Evolutionary conservation across 208 protist species (phyloP), one percentile per base, ranked within the genome.

Genomic region (Trypanosoma cruzi): DNA sequence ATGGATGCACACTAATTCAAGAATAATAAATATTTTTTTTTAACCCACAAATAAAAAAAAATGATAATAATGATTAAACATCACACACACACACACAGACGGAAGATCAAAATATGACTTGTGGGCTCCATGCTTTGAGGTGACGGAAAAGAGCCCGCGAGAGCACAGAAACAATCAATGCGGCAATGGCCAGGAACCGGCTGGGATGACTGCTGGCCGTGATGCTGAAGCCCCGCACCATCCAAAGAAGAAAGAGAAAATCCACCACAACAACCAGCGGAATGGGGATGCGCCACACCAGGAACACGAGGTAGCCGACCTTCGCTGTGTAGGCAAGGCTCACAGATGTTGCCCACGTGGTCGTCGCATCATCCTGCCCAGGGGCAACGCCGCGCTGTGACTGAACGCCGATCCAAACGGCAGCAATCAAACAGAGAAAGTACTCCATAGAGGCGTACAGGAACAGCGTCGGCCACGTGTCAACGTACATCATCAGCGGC

Each of bases 211-310:
- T 55, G 22, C 28, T 62, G 4, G 59, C 46, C 4, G 73, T 22
- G 29, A 68, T 64, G 31, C 68, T 64, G 61, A 93, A 85, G n/a
- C 78, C 87, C 8, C 84, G 72, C 20, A 76, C 68, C 18, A 90
- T 59, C 83, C 86, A 96, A 14, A 93, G 37, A 26, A 90, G 64
- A 56, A 85, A 88, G 53, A 90, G 46, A 58, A 82, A 71, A 53
- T 96, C 90, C 0, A 93, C 83, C 29, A 92, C 76, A 11, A 71
- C 68, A 24, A 92, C 80, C 32, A 93, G 63, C 20, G 76, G 71
- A 1, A 80, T 73, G 22, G 90, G 86, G 36, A 92, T 88, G 40
- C 68, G 59, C 88, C 90, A 96, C 1, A 93, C 82, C 40, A 96
- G 67, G 64, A 96, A 96, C 8, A 92, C 69, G 20, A 77, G 29